Base-by-base conservation (phyloP, 1,139 yeast species). In the Nakaseomyces uthaithaninus region DNA sequence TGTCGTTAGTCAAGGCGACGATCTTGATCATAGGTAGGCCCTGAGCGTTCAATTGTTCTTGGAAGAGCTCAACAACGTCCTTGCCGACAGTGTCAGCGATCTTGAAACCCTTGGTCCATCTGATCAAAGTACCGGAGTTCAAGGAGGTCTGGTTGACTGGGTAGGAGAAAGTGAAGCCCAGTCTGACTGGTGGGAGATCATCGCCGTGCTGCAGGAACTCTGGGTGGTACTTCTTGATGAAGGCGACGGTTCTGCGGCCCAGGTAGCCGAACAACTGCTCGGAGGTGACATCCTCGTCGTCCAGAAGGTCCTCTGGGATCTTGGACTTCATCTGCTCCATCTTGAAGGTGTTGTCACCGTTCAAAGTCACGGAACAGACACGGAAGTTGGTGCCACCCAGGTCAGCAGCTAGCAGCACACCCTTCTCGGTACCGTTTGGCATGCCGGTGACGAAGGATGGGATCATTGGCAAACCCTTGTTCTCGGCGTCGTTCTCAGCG, bases 31-130 rank as follows among this genome's bases (percentile, higher is more conserved):
- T 48, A 11, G 48, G 37, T 39, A 57, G 38, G 22, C 58, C 59
- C 42, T 72, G 67, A 11, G 55, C 59, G 53, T 85, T 81, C 45
- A 89, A 57, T 47, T 83, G 81, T 9, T 62, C 59, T 63, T 91
- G 97, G 48, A 86, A 71, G 40, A 79, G 62, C 38, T 68, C 68
- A 41, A 85, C 91, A 35, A 91, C 80, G 57, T 91, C 96, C 58
- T 79, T 67, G 40, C 85, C 94, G 33, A 89, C 85, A 33, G 85
- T 77, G 53, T 89, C 96, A 27, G 75, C 74, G 53, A 89, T 81
- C 55, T 82, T 76, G 63, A 82, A 89, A 27, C 96, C 96, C 64
- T 89, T 89, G 26, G 97, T 86, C 98, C 98, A 89, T 62, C 97
- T 80, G 44, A 89, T 72, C 52, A 91, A 72, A 6, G 74, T 77